A percentile compares a stretch with the other conserved stretches of the same genome.
These are phyloP conservation scores for Ormosia emarginata DNA, from an alignment of 306 rosid genomes.

Conservation along the genomic window DNA sequence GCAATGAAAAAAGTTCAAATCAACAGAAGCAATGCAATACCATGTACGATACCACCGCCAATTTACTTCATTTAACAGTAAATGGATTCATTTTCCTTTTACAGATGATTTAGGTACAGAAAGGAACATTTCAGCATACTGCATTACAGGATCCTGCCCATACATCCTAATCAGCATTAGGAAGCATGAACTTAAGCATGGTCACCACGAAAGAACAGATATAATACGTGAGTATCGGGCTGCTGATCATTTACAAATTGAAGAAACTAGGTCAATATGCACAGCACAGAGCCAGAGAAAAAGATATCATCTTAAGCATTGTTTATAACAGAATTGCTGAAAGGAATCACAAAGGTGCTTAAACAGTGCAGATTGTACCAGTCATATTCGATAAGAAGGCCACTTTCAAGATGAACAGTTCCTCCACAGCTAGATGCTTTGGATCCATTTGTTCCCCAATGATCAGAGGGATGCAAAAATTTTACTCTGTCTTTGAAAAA, in stretches of 20 bases:
- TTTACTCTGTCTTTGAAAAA: constrained; percentile 83
- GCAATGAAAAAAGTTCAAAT: constrained; percentile 33
- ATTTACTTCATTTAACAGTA: constrained; percentile 1
- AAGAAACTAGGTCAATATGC: neutral
- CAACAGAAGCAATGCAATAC: constrained; percentile 1
- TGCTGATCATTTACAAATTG: constrained; percentile 1
- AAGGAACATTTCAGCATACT: neutral
- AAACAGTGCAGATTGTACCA: constrained; percentile 51
- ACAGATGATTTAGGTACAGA: constrained; percentile 16
- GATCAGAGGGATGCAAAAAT: constrained; percentile 62
- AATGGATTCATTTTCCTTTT: constrained; percentile 1
- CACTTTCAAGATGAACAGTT: constrained; percentile 86
- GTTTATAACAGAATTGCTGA: neutral
- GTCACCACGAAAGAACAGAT: neutral
- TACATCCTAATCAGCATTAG: constrained; percentile 7
- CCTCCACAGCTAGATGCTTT: constrained; percentile 58
- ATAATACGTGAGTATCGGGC: neutral
- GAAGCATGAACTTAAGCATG: neutral
- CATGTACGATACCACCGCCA: neutral
- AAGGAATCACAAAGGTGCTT: constrained; percentile 3
- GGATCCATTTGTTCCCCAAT: constrained; percentile 49
- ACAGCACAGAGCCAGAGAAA: neutral
- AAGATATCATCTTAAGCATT: constrained; percentile 7
- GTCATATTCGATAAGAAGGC: constrained; percentile 88
- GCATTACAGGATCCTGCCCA: constrained; percentile 6